These are phyloP conservation scores for Seiridium unicorne DNA, from an alignment of 2,329 filamentous ascomycete genomes.

Conservation along the genomic window DNA sequence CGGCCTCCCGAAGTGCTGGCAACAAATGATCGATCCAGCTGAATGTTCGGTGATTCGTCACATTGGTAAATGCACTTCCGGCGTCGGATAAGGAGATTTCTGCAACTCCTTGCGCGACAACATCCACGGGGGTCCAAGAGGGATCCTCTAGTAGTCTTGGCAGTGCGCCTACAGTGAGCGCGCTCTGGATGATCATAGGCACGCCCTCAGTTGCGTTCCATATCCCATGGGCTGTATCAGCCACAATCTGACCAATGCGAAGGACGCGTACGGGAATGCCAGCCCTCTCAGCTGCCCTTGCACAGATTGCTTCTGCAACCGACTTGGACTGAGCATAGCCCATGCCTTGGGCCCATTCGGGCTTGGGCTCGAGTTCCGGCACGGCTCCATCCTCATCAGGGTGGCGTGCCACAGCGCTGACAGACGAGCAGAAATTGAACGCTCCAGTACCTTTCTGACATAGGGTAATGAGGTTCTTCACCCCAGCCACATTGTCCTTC, in stretches of 20 bases:
- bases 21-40: conserved; percentile 51
- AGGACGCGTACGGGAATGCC: conserved; percentile 34
- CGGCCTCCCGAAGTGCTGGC: conserved; percentile 41
- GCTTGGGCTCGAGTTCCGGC: conserved; percentile 31
- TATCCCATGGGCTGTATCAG: conserved; percentile 42
- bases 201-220: conserved; percentile 54
- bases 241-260: conserved; percentile 50
- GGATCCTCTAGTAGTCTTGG: conserved; percentile 43
- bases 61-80: conserved; percentile 39
- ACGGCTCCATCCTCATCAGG: conserved; percentile 22
- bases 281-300: conserved; percentile 27
- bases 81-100: conserved; percentile 32
- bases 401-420: conserved; percentile 39
- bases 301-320: conserved; percentile 37
- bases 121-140: conserved; percentile 45
- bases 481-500: conserved; percentile 41
- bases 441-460: conserved; percentile 16
- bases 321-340: conserved; percentile 44
- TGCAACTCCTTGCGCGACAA: conserved; percentile 37
- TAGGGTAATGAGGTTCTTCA: conserved; percentile 40
- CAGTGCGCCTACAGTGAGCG: conserved; percentile 39
- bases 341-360: conserved; percentile 36
- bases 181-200: conserved; percentile 48
- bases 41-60: conserved; percentile 46
- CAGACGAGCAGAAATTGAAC: conserved; percentile 51